phyloP scores from a whole-genome alignment of 345 rosid genomes.

The Theobroma cacao region DNA sequence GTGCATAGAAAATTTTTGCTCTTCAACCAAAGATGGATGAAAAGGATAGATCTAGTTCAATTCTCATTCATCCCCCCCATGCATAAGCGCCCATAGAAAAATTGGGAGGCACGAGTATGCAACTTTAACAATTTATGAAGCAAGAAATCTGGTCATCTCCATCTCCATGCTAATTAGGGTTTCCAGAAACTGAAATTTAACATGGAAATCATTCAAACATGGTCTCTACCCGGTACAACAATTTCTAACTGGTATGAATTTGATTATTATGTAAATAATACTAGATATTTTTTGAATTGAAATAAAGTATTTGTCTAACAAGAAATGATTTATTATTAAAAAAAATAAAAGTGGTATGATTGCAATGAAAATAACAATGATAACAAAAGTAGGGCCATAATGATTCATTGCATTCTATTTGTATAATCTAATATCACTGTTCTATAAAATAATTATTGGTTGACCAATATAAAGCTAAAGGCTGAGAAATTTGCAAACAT shows the following conservation, averaged over 20 bases:
- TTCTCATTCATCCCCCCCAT: slow-evolving; percentile 7
- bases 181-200: too few species aligned
- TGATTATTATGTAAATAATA: too few species aligned
- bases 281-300: not conserved
- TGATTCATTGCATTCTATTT: not conserved
- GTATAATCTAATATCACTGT: too few species aligned
- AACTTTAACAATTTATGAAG: not conserved
- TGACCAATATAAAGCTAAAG: too few species aligned
- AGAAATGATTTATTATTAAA: not conserved
- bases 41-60: not conserved
- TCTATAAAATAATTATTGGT: too few species aligned
- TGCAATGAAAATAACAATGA: not conserved
- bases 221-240: too few species aligned
- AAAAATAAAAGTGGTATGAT: not conserved
- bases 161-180: too few species aligned
- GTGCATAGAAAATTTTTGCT: not conserved
- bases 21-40: not conserved
- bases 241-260: too few species aligned
- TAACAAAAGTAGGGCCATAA: not conserved
- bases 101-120: not conserved
- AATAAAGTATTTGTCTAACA: not conserved
- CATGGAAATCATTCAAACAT: too few species aligned
- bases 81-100: not conserved
- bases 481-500: not conserved
- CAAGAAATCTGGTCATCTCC: not conserved